Conservation (phyloP, 2,329 filamentous ascomycete species). For the Penicillium crustosum region DNA sequence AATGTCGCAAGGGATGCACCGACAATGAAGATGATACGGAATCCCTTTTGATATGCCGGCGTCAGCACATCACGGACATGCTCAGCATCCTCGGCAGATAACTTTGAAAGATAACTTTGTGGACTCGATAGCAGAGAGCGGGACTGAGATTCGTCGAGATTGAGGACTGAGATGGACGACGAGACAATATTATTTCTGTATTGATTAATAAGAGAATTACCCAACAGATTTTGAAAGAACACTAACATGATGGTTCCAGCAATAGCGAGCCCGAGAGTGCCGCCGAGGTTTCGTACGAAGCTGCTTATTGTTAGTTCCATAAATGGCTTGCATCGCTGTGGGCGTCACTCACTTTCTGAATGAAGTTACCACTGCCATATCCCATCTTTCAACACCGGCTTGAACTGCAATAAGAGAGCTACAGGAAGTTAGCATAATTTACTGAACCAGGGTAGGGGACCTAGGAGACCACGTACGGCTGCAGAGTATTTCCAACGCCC, state of each 20-base stretch:
- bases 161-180: slow-evolving; percentile 28
- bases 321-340: neutral
- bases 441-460: neutral
- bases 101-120: slow-evolving; percentile 29
- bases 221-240: neutral
- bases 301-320: slow-evolving; percentile 22
- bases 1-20: slow-evolving; percentile 38
- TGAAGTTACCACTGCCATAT: slow-evolving; percentile 45
- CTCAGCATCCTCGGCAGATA: slow-evolving; percentile 25
- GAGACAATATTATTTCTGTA: slow-evolving; percentile 34
- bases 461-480: slow-evolving; percentile 39
- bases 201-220: too few relatives aligned
- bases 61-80: slow-evolving; percentile 32
- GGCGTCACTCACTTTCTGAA: slow-evolving; percentile 33
- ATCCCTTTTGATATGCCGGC: slow-evolving; percentile 40
- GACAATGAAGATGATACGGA: slow-evolving; percentile 43
- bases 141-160: slow-evolving; percentile 23
- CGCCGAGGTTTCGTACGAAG: slow-evolving; percentile 45
- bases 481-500: slow-evolving; percentile 55
- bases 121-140: slow-evolving; percentile 34
- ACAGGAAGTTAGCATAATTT: neutral
- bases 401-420: slow-evolving; percentile 41
- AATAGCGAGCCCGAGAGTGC: slow-evolving; percentile 43
- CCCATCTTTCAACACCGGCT: slow-evolving; percentile 40
- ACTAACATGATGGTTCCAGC: slow-evolving; percentile 44